phyloP scores from a whole-genome alignment of 441 rosid genomes.

The Gossypium laxum region DNA sequence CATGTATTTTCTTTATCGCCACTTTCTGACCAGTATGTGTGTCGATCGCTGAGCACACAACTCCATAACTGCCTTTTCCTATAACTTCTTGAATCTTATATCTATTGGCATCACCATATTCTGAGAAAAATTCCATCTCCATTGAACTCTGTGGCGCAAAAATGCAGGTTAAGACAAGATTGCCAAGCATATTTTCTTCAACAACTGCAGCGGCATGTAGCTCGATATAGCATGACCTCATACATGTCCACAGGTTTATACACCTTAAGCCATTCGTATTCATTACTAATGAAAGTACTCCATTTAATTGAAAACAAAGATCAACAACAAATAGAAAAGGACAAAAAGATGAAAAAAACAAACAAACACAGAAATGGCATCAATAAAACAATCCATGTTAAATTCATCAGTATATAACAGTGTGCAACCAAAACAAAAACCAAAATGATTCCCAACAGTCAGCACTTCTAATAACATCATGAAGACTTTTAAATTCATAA shows the following conservation, averaged over 20 bases:
- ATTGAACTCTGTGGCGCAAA: conserved; percentile 32
- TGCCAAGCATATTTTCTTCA: neutral
- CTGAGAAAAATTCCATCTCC: conserved; percentile 66
- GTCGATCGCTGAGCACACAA: conserved; percentile 62
- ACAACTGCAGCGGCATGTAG: neutral
- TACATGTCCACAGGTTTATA: neutral
- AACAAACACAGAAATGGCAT: neutral
- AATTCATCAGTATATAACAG: neutral
- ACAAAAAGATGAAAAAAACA: neutral
- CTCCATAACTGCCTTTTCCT: conserved; percentile 70
- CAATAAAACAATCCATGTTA: neutral
- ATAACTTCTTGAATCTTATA: conserved; percentile 55
- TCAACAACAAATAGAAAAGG: neutral
- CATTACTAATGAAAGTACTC: neutral
- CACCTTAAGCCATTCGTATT: neutral
- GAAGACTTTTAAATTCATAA: neutral
- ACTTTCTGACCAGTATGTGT: conserved; percentile 42
- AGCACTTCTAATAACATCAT: neutral
- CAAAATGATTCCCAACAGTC: neutral
- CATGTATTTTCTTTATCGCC: conserved; percentile 42
- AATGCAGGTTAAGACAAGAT: neutral
- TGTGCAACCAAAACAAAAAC: neutral
- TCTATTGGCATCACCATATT: conserved; percentile 62
- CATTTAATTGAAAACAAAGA: neutral
- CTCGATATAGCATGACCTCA: neutral